Percentiles rank a stretch among this genome's conserved stretches.
Evolutionary conservation across 176 grass and related monocot genomes (phyloP).

Genomic region (Melocanna baccifera): DNA sequence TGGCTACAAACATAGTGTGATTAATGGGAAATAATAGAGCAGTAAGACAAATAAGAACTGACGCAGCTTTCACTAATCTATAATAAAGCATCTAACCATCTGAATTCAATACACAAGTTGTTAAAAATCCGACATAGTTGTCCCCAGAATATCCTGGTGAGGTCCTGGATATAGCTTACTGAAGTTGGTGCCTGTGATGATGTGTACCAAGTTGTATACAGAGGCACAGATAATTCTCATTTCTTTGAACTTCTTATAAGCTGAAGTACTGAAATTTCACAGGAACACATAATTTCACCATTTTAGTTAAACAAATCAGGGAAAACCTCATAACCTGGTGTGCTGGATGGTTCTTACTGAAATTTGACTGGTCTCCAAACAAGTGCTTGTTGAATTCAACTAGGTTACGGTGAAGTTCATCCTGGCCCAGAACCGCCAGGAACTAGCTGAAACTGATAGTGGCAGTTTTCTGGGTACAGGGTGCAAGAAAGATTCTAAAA

Average conservation of each 20-base stretch:
- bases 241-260: neutral
- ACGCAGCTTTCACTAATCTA: constrained; percentile 1
- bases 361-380: neutral
- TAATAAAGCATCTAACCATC: neutral
- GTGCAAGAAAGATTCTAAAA: neutral
- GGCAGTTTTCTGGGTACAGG: neutral
- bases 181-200: neutral
- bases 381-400: neutral
- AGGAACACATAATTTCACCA: neutral
- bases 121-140: neutral
- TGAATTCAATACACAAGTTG: neutral
- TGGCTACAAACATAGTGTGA: neutral
- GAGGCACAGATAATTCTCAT: neutral
- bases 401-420: neutral
- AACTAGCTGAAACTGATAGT: neutral
- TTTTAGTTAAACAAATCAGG: neutral
- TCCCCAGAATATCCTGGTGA: neutral
- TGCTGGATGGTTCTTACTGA: neutral
- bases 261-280: neutral
- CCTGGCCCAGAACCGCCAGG: neutral
- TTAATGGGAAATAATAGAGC: neutral
- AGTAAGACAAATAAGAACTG: neutral
- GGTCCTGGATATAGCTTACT: neutral
- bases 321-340: neutral
- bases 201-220: neutral